phyloP scores from a whole-genome alignment of 352 stramenopile species.

The Globisporangium heterothallicum region DNA sequence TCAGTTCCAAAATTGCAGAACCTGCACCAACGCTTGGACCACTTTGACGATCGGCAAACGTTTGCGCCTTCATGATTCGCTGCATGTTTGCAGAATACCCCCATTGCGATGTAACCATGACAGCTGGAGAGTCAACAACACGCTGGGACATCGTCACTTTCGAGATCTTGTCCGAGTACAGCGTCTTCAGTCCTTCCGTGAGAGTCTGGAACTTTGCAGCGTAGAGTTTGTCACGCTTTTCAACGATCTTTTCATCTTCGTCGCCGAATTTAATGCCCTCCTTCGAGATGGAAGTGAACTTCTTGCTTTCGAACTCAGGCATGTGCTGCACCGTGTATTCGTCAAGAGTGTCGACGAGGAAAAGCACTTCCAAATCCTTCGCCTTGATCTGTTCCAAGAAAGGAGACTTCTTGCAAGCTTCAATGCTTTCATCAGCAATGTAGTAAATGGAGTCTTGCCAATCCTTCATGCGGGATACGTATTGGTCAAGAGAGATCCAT shows the following conservation, averaged over 20 bases:
- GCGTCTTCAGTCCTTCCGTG: slow-evolving; percentile 94
- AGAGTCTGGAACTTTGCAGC: slow-evolving; percentile 95
- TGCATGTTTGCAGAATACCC: slow-evolving; percentile 99
- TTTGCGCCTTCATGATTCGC: slow-evolving; percentile 98
- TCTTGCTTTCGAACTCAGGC: slow-evolving; percentile 93
- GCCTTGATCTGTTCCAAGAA: slow-evolving; percentile 97
- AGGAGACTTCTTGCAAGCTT: slow-evolving; percentile 91
- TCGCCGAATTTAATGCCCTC: slow-evolving; percentile 99
- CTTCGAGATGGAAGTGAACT: slow-evolving; percentile 96
- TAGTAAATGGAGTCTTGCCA: slow-evolving; percentile 99
- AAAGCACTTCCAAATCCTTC: slow-evolving; percentile 98
- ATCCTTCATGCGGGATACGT: slow-evolving; percentile 97
- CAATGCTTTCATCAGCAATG: slow-evolving; percentile 92
- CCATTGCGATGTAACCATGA: slow-evolving; percentile 97
- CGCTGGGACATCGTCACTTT: slow-evolving; percentile 95
- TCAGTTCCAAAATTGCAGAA: slow-evolving; percentile 97
- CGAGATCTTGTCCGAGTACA: slow-evolving; percentile 93
- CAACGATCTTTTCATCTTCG: slow-evolving; percentile 94
- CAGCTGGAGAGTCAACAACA: slow-evolving; percentile 89
- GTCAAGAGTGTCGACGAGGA: slow-evolving; percentile 97
- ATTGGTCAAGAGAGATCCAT: slow-evolving; percentile 94
- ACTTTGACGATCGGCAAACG: slow-evolving; percentile 84
- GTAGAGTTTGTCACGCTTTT: slow-evolving; percentile 95
- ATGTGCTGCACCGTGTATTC: slow-evolving; percentile 97
- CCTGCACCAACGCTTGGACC: slow-evolving; percentile 17